A percentile compares a stretch with the other conserved stretches of the same genome.
These are phyloP conservation scores for Aureobasidium subglaciale DNA, from an alignment of 2,329 filamentous ascomycete species.

Conservation along the genomic window DNA sequence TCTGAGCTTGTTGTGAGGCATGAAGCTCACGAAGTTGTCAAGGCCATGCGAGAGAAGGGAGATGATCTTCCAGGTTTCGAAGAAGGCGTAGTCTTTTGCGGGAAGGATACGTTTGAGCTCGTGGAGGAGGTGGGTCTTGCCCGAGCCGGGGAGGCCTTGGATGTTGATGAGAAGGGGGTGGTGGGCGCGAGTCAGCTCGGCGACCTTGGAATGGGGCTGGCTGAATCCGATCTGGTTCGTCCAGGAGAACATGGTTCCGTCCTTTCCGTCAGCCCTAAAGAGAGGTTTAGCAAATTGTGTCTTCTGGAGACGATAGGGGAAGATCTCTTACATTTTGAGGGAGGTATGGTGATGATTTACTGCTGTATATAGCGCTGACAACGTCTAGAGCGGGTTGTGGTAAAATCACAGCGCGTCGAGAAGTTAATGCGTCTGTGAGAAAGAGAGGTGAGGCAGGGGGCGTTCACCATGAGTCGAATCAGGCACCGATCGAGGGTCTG, in stretches of 20 bases:
- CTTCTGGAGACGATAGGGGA: background rate
- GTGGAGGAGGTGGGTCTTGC: conserved; percentile 44
- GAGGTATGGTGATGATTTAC: too few relatives aligned
- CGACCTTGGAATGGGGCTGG: background rate
- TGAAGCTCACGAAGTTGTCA: too few relatives aligned
- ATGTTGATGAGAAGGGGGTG: conserved; percentile 22
- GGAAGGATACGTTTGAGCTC: conserved; percentile 23
- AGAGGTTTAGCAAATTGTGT: too few relatives aligned
- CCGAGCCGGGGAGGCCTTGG: conserved; percentile 50
- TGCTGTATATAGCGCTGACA: too few relatives aligned
- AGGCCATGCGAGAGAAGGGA: background rate
- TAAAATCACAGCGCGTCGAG: too few relatives aligned
- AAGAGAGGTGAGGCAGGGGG: too few relatives aligned
- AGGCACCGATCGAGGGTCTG: too few relatives aligned
- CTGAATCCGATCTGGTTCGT: background rate
- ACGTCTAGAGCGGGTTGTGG: too few relatives aligned
- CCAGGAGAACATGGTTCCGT: background rate
- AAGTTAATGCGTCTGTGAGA: too few relatives aligned
- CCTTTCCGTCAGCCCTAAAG: background rate
- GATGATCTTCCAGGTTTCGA: background rate
- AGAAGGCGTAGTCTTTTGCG: background rate
- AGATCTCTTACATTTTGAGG: too few relatives aligned
- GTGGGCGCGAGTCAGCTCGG: background rate
- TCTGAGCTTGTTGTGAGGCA: too few relatives aligned
- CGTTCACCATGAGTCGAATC: too few relatives aligned